phyloP scores from a whole-genome alignment of 257 asterid genomes.

The Buddleja alternifolia region DNA sequence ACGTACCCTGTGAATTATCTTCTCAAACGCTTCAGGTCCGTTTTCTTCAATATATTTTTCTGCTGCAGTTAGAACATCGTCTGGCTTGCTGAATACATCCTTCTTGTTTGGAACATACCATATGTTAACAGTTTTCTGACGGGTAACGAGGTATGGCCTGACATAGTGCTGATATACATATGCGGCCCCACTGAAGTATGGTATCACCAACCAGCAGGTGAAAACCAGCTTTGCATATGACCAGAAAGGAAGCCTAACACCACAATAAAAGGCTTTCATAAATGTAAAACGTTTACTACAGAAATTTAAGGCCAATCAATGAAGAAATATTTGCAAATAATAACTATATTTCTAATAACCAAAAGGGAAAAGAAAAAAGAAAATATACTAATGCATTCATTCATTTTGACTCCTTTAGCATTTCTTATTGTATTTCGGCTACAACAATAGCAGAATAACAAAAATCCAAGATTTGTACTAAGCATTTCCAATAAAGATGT shows the following conservation, averaged over 20 bases:
- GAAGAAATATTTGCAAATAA: too few species aligned
- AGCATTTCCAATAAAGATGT: too few species aligned
- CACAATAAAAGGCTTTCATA: too few species aligned
- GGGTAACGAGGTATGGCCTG: conserved; percentile 73
- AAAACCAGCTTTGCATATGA: conserved; percentile 76
- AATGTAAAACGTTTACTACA: too few species aligned
- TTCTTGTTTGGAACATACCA: conserved; percentile 78
- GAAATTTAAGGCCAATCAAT: too few species aligned
- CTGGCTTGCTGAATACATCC: conserved; percentile 58
- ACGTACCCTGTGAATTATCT: conserved; percentile 70
- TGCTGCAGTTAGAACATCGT: conserved; percentile 82
- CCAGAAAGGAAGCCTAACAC: conserved; percentile 85
- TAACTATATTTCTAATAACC: too few species aligned
- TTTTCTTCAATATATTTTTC: conserved; percentile 72
- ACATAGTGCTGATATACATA: conserved; percentile 71
- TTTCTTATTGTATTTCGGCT: too few species aligned
- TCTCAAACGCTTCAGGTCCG: conserved; percentile 82
- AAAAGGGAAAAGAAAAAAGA: too few species aligned
- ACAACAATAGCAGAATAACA: too few species aligned
- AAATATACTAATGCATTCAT: too few species aligned
- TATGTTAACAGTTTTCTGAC: conserved; percentile 62
- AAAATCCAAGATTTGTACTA: too few species aligned
- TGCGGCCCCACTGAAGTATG: conserved; percentile 93
- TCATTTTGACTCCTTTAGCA: too few species aligned
- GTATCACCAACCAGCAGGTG: conserved; percentile 95